Evolutionary conservation across 1,139 yeast species (phyloP), one percentile per base, ranked within the genome.

Genomic region (Lipomyces yarrowii): DNA sequence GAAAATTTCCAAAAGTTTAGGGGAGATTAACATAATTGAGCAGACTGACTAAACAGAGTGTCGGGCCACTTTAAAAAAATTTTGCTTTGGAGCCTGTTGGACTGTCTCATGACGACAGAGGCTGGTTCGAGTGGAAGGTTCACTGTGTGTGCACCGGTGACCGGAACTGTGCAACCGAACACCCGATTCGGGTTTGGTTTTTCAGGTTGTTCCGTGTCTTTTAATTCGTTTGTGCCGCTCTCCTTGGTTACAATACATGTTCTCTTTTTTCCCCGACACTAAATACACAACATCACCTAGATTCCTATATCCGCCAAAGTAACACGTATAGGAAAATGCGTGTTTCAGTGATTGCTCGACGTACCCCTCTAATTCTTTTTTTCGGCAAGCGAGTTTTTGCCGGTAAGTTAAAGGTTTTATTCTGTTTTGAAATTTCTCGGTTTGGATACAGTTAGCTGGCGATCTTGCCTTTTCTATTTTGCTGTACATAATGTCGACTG

Each of bases 281-380:
- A n/a, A 13, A 42, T 42, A 42, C 21, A 8, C 10, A 42, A 39
- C 30, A 26, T 4, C 30, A 11, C 39, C 39, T 39, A 13, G 15
- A 39, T 39, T n/a, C 48, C 21, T 13, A 39, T 15, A 42, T 42
- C 48, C 18, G 23, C n/a, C 7, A 42, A n/a, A 42, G 23, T 42
- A 8, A 18, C 48, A 42, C 10, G 7, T n/a, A 15, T 7, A 37
- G 13, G 15, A 15, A n/a, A 68, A 77, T 78, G 80, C 73, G 77
- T 63, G 69, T 75, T 53, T 67, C 80, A 42, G 53, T 69, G 39
- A 71, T 69, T 32, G 70, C 70, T 8, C 68, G 73, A 46, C 74
- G 79, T 70, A 74, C 77, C 59, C 81, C 82, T 30, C 71, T 78
- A 77, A 76, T 80, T 76, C 72, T 75, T 62, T 79, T 79, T 72